phyloP scores from a whole-genome alignment of 257 asterid genomes.

The Jacaranda mimosifolia region DNA sequence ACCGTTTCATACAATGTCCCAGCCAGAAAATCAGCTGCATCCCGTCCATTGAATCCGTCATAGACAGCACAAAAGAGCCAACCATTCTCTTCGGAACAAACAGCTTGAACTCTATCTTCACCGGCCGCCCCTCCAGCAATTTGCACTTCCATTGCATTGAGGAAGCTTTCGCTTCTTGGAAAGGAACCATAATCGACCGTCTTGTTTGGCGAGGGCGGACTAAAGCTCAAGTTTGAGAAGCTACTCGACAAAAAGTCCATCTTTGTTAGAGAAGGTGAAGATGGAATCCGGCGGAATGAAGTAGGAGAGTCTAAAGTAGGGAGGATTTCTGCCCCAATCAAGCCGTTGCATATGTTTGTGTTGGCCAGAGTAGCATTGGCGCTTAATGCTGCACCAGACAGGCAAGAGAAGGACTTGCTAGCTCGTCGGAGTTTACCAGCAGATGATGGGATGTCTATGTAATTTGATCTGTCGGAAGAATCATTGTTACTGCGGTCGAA shows the following conservation, averaged over 20 bases:
- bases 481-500: slow-evolving; percentile 40
- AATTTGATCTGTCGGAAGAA: slow-evolving; percentile 38
- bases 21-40: slow-evolving; percentile 81
- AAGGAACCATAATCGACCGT: slow-evolving; percentile 50
- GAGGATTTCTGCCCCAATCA: slow-evolving; percentile 65
- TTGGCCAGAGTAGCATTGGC: slow-evolving; percentile 71
- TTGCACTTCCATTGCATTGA: slow-evolving; percentile 60
- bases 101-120: slow-evolving; percentile 79
- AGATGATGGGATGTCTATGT: slow-evolving; percentile 49
- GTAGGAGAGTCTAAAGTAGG: slow-evolving; percentile 70
- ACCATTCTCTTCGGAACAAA: slow-evolving; percentile 73
- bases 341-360: slow-evolving; percentile 78
- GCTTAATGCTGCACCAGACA: slow-evolving; percentile 74
- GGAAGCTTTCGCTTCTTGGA: slow-evolving; percentile 50
- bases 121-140: slow-evolving; percentile 85
- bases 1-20: slow-evolving; percentile 68
- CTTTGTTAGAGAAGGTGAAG: slow-evolving; percentile 63
- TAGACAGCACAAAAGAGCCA: slow-evolving; percentile 72
- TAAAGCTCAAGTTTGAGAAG: slow-evolving; percentile 61
- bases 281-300: slow-evolving; percentile 67
- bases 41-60: slow-evolving; percentile 76
- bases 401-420: slow-evolving; percentile 64
- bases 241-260: slow-evolving; percentile 63
- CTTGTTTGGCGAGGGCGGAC: slow-evolving; percentile 61
- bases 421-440: slow-evolving; percentile 47